Evolutionary conservation across 108 stramenopile species (phyloP).

Genomic region (Licmophora abbreviata): DNA sequence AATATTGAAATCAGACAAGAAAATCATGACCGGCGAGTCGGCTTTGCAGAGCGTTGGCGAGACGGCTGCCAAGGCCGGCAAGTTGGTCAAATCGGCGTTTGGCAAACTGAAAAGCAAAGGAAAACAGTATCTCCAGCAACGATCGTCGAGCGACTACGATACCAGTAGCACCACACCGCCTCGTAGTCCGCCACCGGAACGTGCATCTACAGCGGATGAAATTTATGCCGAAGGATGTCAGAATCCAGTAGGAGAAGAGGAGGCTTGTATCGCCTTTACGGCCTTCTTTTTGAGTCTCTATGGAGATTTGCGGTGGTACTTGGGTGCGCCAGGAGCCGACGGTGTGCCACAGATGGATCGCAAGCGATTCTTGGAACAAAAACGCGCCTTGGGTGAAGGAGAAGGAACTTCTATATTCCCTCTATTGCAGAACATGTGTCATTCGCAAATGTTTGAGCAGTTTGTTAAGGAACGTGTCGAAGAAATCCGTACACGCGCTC

Average conservation of each 20-base stretch:
- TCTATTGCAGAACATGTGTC: slow-evolving; percentile 59
- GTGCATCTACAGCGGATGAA: slow-evolving; percentile 20
- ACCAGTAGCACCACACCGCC: slow-evolving; percentile 20
- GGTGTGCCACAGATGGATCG: slow-evolving; percentile 56
- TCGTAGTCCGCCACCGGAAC: slow-evolving; percentile 10
- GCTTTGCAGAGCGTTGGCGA: slow-evolving; percentile 30
- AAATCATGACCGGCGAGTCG: slow-evolving; percentile 42
- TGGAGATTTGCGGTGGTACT: slow-evolving; percentile 76
- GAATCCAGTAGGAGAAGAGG: slow-evolving; percentile 70
- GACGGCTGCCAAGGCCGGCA: slow-evolving; percentile 48
- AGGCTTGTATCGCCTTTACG: slow-evolving; percentile 60
- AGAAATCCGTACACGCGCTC: slow-evolving; percentile 38
- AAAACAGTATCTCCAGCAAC: slow-evolving; percentile 22
- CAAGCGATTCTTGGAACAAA: slow-evolving; percentile 59
- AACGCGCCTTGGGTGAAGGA: slow-evolving; percentile 58
- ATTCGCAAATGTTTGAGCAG: slow-evolving; percentile 69
- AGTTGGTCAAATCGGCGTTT: slow-evolving; percentile 36
- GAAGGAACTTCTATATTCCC: slow-evolving; percentile 63
- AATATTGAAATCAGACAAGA: slow-evolving; percentile 67
- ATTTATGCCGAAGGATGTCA: slow-evolving; percentile 59
- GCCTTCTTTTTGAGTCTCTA: slow-evolving; percentile 68
- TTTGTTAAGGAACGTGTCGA: slow-evolving; percentile 70
- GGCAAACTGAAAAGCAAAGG: slow-evolving; percentile 20
- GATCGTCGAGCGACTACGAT: slow-evolving; percentile 22
- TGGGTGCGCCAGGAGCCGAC: slow-evolving; percentile 27